phyloP scores from a whole-genome alignment of 2,329 filamentous ascomycete species.

The Remersonia thermophila region DNA sequence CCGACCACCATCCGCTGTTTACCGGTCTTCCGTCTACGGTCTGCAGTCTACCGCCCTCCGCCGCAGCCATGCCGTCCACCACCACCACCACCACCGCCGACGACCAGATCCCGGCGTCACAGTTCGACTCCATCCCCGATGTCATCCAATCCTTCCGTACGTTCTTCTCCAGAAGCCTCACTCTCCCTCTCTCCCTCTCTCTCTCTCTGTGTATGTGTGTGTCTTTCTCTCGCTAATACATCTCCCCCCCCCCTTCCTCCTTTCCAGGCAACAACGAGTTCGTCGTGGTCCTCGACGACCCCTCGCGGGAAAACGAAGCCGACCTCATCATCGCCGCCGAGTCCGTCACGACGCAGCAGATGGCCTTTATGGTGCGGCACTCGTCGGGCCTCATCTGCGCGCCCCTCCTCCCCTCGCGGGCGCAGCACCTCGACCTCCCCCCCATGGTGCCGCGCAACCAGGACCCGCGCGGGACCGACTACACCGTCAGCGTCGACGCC shows the following conservation, averaged over 20 bases:
- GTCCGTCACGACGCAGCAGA: constrained; percentile 73
- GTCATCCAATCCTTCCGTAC: constrained; percentile 52
- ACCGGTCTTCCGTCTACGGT: no score
- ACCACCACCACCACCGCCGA: constrained; percentile 13
- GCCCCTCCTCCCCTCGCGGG: constrained; percentile 59
- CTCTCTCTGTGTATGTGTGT: no score
- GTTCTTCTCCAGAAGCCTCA: constrained; percentile 20
- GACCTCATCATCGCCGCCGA: constrained; percentile 92
- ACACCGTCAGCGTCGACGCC: constrained; percentile 81
- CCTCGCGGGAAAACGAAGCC: constrained; percentile 91
- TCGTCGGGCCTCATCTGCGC: constrained; percentile 86
- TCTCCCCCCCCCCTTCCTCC: background rate
- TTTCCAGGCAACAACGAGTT: constrained; percentile 66
- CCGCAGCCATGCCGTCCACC: constrained; percentile 33
- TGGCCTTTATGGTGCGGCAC: constrained; percentile 92
- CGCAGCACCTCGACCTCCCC: constrained; percentile 61
- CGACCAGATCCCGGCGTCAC: constrained; percentile 33
- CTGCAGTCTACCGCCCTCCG: no score
- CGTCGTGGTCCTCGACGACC: constrained; percentile 87
- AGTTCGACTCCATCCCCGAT: constrained; percentile 55
- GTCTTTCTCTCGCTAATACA: no score
- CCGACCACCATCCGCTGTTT: background rate
- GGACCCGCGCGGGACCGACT: constrained; percentile 84
- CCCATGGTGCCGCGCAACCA: constrained; percentile 70
- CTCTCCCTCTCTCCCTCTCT: constrained; percentile 2